Conservation (phyloP, 2,329 filamentous ascomycete species). For the Fusarium xyrophilum region DNA sequence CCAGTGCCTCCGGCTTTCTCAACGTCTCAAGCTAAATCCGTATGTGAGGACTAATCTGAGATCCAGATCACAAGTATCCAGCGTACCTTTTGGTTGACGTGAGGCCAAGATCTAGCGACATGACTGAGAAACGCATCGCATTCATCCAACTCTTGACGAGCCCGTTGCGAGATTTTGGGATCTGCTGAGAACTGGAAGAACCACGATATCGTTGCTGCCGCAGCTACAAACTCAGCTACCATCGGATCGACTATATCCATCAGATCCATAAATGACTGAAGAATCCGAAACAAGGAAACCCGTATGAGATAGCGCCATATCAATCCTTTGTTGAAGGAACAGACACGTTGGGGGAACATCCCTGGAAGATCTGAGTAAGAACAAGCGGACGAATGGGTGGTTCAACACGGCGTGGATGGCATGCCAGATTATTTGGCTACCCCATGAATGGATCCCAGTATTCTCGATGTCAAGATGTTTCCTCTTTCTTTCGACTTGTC, state of each 20-base stretch:
- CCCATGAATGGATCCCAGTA: not conserved
- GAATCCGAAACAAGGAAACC: not conserved
- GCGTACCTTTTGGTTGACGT: not conserved
- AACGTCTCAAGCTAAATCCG: not conserved
- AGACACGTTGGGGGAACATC: not conserved
- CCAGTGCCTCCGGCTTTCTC: not conserved
- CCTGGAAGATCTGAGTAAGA: not conserved
- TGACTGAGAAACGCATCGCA: not conserved
- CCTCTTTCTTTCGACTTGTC: not conserved
- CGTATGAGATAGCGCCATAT: not conserved
- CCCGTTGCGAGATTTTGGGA: not conserved
- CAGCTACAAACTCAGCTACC: not conserved
- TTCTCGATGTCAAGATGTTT: not conserved
- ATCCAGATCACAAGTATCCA: fast-evolving
- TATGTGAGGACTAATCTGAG: not conserved
- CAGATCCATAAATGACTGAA: not conserved
- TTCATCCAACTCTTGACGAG: not conserved
- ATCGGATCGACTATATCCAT: not conserved
- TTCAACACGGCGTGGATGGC: not conserved
- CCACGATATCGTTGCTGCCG: not conserved
- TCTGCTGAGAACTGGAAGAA: not conserved
- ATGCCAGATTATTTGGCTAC: not conserved
- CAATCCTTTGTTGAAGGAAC: not conserved
- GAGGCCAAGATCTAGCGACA: not conserved
- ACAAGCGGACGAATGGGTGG: not conserved